Evolutionary conservation across 2,329 filamentous ascomycete genomes (phyloP).

Genomic region (Arthrinium puccinioides): DNA sequence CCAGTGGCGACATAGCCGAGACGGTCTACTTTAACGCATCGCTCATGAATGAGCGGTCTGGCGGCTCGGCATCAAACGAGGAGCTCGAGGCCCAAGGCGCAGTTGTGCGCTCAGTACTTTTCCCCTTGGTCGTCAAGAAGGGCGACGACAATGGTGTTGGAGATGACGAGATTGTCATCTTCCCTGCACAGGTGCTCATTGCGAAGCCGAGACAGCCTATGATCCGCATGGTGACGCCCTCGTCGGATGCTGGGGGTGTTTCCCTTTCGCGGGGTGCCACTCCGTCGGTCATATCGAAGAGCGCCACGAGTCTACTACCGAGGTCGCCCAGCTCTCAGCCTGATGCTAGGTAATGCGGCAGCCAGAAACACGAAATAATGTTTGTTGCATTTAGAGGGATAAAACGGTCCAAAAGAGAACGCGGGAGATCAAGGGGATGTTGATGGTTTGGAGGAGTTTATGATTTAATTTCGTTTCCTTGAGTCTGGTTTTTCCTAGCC

Average conservation of each 20-base stretch:
- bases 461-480: too few species aligned
- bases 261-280: conserved; percentile 23
- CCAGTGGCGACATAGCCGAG: conserved; percentile 79
- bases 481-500: too few species aligned
- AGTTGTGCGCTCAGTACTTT: conserved; percentile 85
- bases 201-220: conserved; percentile 39
- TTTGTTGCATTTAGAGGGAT: too few species aligned
- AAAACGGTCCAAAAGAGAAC: too few species aligned
- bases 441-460: too few species aligned
- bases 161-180: conserved; percentile 92
- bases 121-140: conserved; percentile 94
- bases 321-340: conserved; percentile 1
- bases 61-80: conserved; percentile 62
- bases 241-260: conserved; percentile 44
- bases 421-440: too few species aligned
- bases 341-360: too few species aligned
- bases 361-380: too few species aligned
- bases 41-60: conserved; percentile 89
- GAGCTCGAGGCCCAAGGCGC: conserved; percentile 70
- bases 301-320: conserved; percentile 13
- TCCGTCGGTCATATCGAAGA: conserved; percentile 13
- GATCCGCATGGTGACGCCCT: conserved; percentile 35
- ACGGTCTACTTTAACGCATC: conserved; percentile 88
- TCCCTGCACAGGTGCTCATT: conserved; percentile 87
- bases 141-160: conserved; percentile 81